Base-by-base conservation (phyloP, 306 rosid genomes). In the Vachellia pachyceras region DNA sequence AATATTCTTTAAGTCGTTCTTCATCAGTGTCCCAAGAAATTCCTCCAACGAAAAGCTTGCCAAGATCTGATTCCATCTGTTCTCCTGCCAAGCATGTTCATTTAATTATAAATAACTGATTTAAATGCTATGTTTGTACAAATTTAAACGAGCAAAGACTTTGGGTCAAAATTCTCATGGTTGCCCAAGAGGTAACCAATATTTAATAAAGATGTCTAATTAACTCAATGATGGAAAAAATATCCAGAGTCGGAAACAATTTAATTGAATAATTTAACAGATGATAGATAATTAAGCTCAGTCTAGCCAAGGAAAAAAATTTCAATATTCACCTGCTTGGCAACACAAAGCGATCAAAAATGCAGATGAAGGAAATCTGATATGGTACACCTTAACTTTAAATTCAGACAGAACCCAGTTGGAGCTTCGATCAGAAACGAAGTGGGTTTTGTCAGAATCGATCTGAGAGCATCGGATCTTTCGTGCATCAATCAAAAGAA, bases 1-100 rank as follows among this genome's bases (percentile, higher is more conserved):
- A 94, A 82, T 94, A 89, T 20, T 90, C 96, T 73, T 88, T 92
- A 57, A 94, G 97, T 65, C 97, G 94, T 80, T 90, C 97, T 85
- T 94, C 97, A 79, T 94, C 96, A 42, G 98, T 94, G 84, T 94
- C 97, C 98, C 98, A 94, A 13, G 98, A 92, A 91, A 94, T 94
- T 77, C 98, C 98, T 73, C 98, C 98, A 91, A 94, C 90, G 94
- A 94, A 94, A 90, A 94, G 97, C 94, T 94, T 94, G 73, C 98
- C 96, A 77, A 92, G 93, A 89, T 94, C 98, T 80, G 98, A 89
- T 85, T 92, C 96, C 98, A 94, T 94, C 94, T 80, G 79, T 58
- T 85, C 80, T 85, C 82, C 67, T 69, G 81, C 70, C 87, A 88
- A 87, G 55, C 87, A 89, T 64, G n/a, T 58, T 72, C 75, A 86